Base-by-base conservation (phyloP, 176 grass and related monocot genomes). In the Musa schizocarpa region DNA sequence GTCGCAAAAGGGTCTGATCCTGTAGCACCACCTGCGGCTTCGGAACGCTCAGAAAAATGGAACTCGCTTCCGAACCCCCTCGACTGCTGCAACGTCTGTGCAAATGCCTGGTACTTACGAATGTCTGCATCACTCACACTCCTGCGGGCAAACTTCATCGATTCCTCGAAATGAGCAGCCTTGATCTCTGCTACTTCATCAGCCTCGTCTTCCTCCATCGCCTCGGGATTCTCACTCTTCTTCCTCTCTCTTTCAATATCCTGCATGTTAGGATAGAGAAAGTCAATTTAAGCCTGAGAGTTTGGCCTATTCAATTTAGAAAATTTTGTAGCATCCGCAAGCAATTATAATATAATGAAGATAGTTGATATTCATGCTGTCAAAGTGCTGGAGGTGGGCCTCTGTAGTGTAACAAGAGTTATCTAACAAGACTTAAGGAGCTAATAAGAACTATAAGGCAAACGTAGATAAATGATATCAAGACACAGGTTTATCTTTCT, bases 71-170 rank as follows among this genome's bases (percentile, higher is more conserved):
- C 73, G 3, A 59, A 59, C 0, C 73, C 73, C 25, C 72, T 74
- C 25, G 54, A 75, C 25, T 75, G 75, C 75, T 77, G 75, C 61
- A 77, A 65, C 25, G 75, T 77, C 59, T 77, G 75, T 9, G 75
- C 75, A 64, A 77, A 77, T 52, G 75, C 58, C 29, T 77, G 75
- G 43, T 77, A 77, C 21, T 77, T 77, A n/a, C 75, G 58, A 9
- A 77, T 77, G 61, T 77, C 75, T 10, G 75, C 75, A 26, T 77
- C 75, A 10, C 75, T 77, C 10, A 77, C 75, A 29, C 75, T 77
- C 16, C 61, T 43, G 10, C 75, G 75, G 6, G 75, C 75, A 65
- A 65, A 77, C 49, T 77, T 77, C 75, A 77, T 77, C 0, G 75
- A 77, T 49, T 77, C 75, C n/a, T 77, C 75, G 25, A 77, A 77